Conservation (phyloP, 2,329 filamentous ascomycete species). For the Aspergillus sojae region DNA sequence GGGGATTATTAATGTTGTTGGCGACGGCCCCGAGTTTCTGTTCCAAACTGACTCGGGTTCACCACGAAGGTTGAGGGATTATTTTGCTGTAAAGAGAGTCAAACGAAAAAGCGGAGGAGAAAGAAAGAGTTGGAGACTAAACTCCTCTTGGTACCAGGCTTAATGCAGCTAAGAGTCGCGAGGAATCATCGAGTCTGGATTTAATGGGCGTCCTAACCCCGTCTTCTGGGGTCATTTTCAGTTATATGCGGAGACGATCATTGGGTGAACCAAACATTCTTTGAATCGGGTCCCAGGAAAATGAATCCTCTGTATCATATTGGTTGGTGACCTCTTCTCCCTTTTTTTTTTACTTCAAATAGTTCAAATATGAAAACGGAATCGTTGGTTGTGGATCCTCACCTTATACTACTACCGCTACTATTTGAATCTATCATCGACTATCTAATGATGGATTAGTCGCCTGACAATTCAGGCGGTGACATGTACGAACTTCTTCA, state of each 20-base stretch:
- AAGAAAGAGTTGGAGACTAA: background rate
- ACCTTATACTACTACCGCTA: background rate
- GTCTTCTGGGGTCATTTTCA: conserved; percentile 10
- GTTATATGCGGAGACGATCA: conserved; percentile 5
- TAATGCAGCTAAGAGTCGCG: background rate
- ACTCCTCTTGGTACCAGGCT: background rate
- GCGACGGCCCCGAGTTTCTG: background rate
- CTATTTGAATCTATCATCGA: background rate
- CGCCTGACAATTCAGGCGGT: background rate
- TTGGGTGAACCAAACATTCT: conserved; percentile 16
- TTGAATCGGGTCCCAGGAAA: background rate
- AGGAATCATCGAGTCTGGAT: background rate
- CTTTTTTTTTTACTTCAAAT: background rate
- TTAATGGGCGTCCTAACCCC: background rate
- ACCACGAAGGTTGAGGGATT: background rate
- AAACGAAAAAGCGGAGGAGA: background rate
- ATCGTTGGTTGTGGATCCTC: background rate
- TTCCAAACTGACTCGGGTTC: background rate
- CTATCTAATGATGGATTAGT: background rate
- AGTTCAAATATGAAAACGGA: background rate
- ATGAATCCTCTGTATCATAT: background rate
- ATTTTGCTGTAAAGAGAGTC: background rate
- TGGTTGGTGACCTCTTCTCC: background rate
- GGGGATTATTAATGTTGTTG: conserved; percentile 19
- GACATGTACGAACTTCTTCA: background rate